phyloP scores from a whole-genome alignment of 1,284 basidiomycete genomes.

The Apiotrichum akiyoshidainum region DNA sequence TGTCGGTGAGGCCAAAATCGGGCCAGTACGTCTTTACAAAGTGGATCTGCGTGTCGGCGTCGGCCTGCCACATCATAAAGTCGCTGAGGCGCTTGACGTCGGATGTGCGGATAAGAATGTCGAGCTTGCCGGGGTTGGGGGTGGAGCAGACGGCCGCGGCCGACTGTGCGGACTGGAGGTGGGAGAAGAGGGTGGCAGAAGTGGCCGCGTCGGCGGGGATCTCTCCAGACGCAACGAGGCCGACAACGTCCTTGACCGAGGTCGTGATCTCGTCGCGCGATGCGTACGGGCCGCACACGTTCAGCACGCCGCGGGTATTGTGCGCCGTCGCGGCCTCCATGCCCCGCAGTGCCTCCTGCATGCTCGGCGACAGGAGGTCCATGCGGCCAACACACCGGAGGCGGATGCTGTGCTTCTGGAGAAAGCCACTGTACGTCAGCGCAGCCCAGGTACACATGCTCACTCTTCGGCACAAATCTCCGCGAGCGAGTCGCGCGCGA shows the following conservation, averaged over 20 bases:
- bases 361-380: constrained; percentile 71
- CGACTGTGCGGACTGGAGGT: constrained; percentile 14
- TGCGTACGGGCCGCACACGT: constrained; percentile 92
- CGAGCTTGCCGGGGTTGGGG: constrained; percentile 54
- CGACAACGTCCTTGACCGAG: constrained; percentile 64
- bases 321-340: constrained; percentile 76
- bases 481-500: constrained; percentile 75
- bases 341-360: constrained; percentile 66
- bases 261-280: constrained; percentile 86
- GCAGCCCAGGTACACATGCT: constrained; percentile 27
- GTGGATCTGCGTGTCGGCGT: constrained; percentile 80
- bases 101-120: constrained; percentile 87
- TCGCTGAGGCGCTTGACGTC: constrained; percentile 88
- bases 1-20: constrained; percentile 82
- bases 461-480: constrained; percentile 83
- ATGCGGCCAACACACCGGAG: constrained; percentile 77
- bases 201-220: constrained; percentile 5
- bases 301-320: constrained; percentile 79
- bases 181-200: constrained; percentile 10
- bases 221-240: constrained; percentile 52
- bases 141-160: constrained; percentile 10
- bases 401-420: constrained; percentile 77
- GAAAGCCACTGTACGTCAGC: constrained; percentile 59
- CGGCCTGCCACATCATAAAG: constrained; percentile 84
- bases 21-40: constrained; percentile 93